A percentile compares a stretch with the other conserved stretches of the same genome.
These are phyloP conservation scores for Neurospora sp. DNA, from an alignment of 495 filamentous ascomycete species.

Conservation along the genomic window DNA sequence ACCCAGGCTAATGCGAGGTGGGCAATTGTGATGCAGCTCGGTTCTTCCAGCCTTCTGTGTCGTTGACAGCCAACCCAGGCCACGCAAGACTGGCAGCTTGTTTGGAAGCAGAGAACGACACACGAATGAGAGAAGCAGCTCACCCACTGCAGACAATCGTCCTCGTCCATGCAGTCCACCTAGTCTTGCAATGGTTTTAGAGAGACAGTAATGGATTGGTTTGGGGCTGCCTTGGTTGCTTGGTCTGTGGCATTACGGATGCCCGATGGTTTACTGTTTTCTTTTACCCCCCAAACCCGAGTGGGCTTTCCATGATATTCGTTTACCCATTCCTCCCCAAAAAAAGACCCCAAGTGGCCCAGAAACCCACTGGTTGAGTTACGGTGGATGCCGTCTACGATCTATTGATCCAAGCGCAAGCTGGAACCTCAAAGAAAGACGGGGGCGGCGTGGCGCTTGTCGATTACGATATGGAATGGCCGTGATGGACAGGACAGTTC, in stretches of 20 bases:
- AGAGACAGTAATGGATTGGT: neutral
- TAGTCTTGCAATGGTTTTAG: neutral
- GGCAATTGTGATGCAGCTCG: neutral
- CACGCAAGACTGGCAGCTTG: neutral
- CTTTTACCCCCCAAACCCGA: neutral
- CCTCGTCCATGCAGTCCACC: neutral
- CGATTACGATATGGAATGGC: neutral
- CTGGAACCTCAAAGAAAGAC: neutral
- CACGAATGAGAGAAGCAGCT: neutral
- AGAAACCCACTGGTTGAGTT: neutral
- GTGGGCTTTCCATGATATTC: neutral
- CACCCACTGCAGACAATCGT: neutral
- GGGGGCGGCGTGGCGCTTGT: neutral
- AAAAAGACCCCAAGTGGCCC: neutral
- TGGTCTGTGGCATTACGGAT: neutral
- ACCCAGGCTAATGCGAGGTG: slow-evolving; percentile 1
- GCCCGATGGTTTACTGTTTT: neutral
- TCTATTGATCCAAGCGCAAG: neutral
- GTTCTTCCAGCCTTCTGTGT: neutral
- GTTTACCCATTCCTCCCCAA: neutral
- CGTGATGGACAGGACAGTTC: neutral
- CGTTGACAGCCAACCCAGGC: neutral
- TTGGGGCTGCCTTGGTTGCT: neutral
- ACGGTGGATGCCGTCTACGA: neutral
- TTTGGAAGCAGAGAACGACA: neutral